Evolutionary conservation across 345 rosid genomes (phyloP).

Genomic region (Hibiscus trionum): DNA sequence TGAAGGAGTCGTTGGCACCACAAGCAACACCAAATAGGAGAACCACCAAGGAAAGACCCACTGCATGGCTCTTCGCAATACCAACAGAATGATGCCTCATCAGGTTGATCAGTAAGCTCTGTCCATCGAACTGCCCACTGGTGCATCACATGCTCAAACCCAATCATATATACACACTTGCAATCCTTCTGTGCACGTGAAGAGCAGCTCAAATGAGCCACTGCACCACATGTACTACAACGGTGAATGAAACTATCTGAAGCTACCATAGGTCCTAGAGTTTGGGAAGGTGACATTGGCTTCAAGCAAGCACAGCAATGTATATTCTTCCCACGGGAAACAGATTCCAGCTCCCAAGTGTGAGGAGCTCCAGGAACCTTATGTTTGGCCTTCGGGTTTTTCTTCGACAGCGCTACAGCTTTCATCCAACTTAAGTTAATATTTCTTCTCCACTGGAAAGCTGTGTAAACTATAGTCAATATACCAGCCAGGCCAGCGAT

Average conservation of each 20-base stretch:
- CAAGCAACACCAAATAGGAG: constrained; percentile 96
- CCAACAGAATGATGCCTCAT: constrained; percentile 70
- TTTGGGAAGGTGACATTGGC: constrained; percentile 61
- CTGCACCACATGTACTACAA: constrained; percentile 74
- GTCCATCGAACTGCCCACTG: constrained; percentile 97
- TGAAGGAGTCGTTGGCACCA: constrained; percentile 98
- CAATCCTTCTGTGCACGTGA: constrained; percentile 69
- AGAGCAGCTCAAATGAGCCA: constrained; percentile 69
- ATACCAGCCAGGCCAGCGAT: constrained; percentile 75
- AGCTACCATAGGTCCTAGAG: constrained; percentile 45
- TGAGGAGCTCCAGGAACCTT: constrained; percentile 63
- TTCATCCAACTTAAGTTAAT: constrained; percentile 90
- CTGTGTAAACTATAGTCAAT: constrained; percentile 73
- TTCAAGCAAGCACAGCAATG: constrained; percentile 87
- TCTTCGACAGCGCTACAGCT: constrained; percentile 87
- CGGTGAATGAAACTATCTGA: constrained; percentile 55
- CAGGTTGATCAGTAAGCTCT: constrained; percentile 76
- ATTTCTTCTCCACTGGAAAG: constrained; percentile 94
- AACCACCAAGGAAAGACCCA: constrained; percentile 90
- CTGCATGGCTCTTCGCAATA: constrained; percentile 87
- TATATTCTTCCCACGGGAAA: constrained; percentile 68
- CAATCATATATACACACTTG: constrained; percentile 76
- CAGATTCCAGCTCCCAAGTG: constrained; percentile 57
- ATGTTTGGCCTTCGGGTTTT: constrained; percentile 77
- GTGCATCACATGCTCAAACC: constrained; percentile 68